A percentile compares a stretch with the other conserved stretches of the same genome.
phyloP scores from a whole-genome alignment of 2,329 filamentous ascomycete species.

The Ophiostoma sp. region DNA sequence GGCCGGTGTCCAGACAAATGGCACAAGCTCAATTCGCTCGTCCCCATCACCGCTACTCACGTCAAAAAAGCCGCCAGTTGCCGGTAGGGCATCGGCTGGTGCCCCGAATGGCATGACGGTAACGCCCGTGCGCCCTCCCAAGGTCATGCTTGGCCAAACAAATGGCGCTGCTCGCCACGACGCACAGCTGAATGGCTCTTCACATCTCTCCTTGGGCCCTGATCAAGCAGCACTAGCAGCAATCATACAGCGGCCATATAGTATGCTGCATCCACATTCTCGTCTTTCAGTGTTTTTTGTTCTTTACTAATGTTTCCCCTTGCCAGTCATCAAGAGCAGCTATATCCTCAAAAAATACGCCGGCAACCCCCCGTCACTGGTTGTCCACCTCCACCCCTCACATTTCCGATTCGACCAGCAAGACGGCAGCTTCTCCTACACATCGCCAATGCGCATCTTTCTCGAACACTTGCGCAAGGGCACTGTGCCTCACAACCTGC shows the following conservation, averaged over 20 bases:
- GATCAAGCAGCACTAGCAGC: not conserved
- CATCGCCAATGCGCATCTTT: slow-evolving; percentile 79
- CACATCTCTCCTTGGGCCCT: slow-evolving; percentile 29
- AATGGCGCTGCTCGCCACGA: slow-evolving; percentile 36
- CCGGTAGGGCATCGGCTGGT: slow-evolving; percentile 41
- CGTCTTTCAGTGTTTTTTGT: not conserved
- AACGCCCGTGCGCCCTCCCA: slow-evolving; percentile 47
- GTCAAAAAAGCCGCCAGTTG: slow-evolving; percentile 47
- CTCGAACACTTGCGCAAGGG: slow-evolving; percentile 70
- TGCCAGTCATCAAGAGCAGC: slow-evolving; percentile 58
- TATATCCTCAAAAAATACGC: slow-evolving; percentile 80
- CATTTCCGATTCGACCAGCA: slow-evolving; percentile 93
- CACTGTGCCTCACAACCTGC: slow-evolving; percentile 83
- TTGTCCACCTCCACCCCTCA: slow-evolving; percentile 76
- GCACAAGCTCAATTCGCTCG: slow-evolving; percentile 51
- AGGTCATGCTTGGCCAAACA: slow-evolving; percentile 40
- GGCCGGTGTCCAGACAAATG: slow-evolving; percentile 62
- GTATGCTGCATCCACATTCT: not conserved
- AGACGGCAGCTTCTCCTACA: slow-evolving; percentile 86
- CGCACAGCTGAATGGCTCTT: slow-evolving; percentile 22
- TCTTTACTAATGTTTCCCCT: not conserved
- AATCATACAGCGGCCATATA: not conserved
- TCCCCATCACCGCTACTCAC: slow-evolving; percentile 57
- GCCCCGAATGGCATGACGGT: slow-evolving; percentile 41
- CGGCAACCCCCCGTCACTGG: slow-evolving; percentile 65